A percentile compares a stretch with the other conserved stretches of the same genome.
Conservation (phyloP, 1,284 basidiomycete genomes). For the Earliella scabrosa region DNA sequence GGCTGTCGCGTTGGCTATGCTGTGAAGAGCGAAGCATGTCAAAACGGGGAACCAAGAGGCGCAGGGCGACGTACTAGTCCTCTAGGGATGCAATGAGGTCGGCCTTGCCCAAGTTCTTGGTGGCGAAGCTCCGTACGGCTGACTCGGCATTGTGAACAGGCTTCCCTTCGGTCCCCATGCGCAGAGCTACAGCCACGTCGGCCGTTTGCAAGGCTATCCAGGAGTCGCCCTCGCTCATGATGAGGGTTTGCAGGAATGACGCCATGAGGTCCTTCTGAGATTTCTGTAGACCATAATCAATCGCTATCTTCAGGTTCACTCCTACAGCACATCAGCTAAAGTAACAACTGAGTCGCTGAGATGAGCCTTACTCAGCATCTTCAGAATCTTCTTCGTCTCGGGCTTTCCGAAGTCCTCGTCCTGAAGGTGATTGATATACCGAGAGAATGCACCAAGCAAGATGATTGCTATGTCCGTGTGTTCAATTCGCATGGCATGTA, state of each 20-base stretch:
- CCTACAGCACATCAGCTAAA: slow-evolving; percentile 47
- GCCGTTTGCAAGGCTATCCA: slow-evolving; percentile 71
- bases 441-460: slow-evolving; percentile 78
- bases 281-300: slow-evolving; percentile 78
- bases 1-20: slow-evolving; percentile 79
- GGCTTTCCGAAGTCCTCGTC: slow-evolving; percentile 70
- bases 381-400: slow-evolving; percentile 66
- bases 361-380: slow-evolving; percentile 64
- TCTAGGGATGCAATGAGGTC: slow-evolving; percentile 77
- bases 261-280: slow-evolving; percentile 80
- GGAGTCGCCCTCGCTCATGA: slow-evolving; percentile 87
- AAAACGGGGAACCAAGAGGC: neutral
- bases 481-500: slow-evolving; percentile 83
- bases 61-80: slow-evolving; percentile 68
- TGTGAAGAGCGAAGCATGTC: slow-evolving; percentile 31
- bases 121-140: slow-evolving; percentile 76
- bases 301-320: slow-evolving; percentile 80
- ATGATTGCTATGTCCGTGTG: slow-evolving; percentile 75
- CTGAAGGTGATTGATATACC: slow-evolving; percentile 78
- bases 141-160: slow-evolving; percentile 70
- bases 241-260: slow-evolving; percentile 80
- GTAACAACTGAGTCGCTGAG: neutral
- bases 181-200: slow-evolving; percentile 63
- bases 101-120: slow-evolving; percentile 75
- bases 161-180: slow-evolving; percentile 61